Percentiles rank a stretch among this genome's conserved stretches.
phyloP scores from a whole-genome alignment of 1,139 yeast species.

The Debaryomyces singareniensis region DNA sequence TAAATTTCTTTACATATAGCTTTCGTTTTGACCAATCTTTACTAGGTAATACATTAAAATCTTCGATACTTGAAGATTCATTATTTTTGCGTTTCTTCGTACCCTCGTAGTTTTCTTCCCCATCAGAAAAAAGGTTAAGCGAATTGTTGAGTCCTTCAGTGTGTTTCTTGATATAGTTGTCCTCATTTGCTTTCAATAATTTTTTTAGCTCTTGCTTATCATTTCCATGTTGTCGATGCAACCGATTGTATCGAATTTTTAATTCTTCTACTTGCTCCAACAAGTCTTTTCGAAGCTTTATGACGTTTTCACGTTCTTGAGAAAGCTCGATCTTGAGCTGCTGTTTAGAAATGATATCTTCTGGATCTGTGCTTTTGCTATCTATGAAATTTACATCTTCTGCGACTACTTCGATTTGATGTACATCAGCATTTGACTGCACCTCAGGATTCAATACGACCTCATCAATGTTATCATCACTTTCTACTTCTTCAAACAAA shows the following conservation, averaged over 20 bases:
- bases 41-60: slow-evolving; percentile 32
- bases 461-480: slow-evolving; percentile 1
- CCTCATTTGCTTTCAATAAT: neutral
- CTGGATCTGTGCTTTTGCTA: no score
- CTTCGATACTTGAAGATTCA: slow-evolving; percentile 11
- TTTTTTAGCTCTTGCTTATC: neutral
- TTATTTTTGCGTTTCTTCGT: neutral
- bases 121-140: slow-evolving; percentile 7
- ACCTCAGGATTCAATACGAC: neutral
- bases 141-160: neutral
- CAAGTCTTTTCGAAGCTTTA: slow-evolving; percentile 15
- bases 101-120: slow-evolving; percentile 10
- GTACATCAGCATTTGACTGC: slow-evolving; percentile 1
- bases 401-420: slow-evolving; percentile 2
- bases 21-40: slow-evolving; percentile 28
- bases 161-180: neutral
- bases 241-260: neutral
- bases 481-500: slow-evolving; percentile 17
- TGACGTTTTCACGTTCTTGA: slow-evolving; percentile 14
- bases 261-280: slow-evolving; percentile 15
- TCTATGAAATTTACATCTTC: slow-evolving; percentile 2
- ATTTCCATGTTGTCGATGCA: neutral
- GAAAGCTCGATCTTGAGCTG: slow-evolving; percentile 14
- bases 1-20: slow-evolving; percentile 19
- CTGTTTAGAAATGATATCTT: slow-evolving; percentile 13